Base-by-base conservation (phyloP, 805 yeast genomes). In the Yarrowia yakushimensis region DNA sequence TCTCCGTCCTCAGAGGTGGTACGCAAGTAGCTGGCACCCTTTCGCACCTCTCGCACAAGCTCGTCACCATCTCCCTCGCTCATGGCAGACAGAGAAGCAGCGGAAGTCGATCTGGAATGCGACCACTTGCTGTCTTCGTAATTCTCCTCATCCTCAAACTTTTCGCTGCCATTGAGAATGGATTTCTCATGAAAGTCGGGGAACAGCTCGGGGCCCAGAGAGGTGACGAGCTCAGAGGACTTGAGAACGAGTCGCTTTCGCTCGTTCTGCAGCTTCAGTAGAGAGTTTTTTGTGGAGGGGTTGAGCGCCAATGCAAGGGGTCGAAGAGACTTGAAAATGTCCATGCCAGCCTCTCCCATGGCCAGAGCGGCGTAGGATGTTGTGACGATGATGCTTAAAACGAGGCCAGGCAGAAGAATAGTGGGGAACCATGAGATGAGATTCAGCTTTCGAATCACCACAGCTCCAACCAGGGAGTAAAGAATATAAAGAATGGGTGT, bases 331-430 rank as follows among this genome's bases (percentile, higher is more conserved):
- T 90, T 90, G 72, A 87, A 81, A 52, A 88, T 80, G 71, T 93
- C 98, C 85, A 90, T 81, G 34, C 99, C 99, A 64, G 85, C 87
- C 71, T 94, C 99, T 61, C 99, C 98, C 63, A 90, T 84, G 27
- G 90, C 79, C 67, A 94, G 79, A 0, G 99, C 97, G n/a, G 96
- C 85, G 70, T 89, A 93, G 0, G 97, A 89, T 9, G 54, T 59
- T 10, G 39, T 30, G 39, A 63, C 20, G 33, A 62, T 28, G 30
- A 62, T 31, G 39, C 39, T 28, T 5, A 55, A 18, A 15, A 39
- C 46, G 15, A 93, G 84, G 28, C 81, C 43, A 12, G 76, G 90
- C 61, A 94, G 85, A 22, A 84, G 74, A n/a, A 85, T 68, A 23
- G 86, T 74, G 68, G 81, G 74, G 43, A 82, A 67, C 64, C 82